Evolutionary conservation across 345 rosid genomes (phyloP).

Genomic region (Cardamine occulta): DNA sequence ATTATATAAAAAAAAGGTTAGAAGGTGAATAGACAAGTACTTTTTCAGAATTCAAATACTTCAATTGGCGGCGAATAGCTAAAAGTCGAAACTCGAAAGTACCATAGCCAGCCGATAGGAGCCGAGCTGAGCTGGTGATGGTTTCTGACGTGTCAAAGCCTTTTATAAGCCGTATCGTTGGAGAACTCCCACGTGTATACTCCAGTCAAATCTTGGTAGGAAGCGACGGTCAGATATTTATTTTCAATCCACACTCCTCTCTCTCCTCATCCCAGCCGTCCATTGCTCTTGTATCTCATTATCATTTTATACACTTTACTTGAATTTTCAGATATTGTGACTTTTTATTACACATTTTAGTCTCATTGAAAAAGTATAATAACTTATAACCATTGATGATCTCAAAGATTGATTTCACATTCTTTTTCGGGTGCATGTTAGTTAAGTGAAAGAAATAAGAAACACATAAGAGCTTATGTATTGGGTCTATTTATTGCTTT

Average conservation of each 20-base stretch:
- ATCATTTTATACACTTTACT: neutral
- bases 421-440: conserved; percentile 5
- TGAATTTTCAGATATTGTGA: too few relatives aligned
- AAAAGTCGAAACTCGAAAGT: neutral
- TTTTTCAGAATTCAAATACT: neutral
- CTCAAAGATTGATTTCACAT: conserved; percentile 12
- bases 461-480: neutral
- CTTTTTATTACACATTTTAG: neutral
- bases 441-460: conserved; percentile 4
- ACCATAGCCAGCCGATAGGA: neutral
- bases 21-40: neutral
- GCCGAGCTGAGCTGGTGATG: conserved; percentile 19
- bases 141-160: conserved; percentile 19
- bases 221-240: conserved; percentile 38
- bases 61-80: conserved; percentile 29
- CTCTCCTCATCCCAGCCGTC: conserved; percentile 39
- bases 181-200: neutral
- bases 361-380: conserved; percentile 6
- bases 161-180: conserved; percentile 12
- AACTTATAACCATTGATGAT: conserved; percentile 8
- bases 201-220: conserved; percentile 19
- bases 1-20: neutral
- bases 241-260: conserved; percentile 15
- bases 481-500: conserved; percentile 31
- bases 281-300: conserved; percentile 30